phyloP scores from a whole-genome alignment of 2,329 filamentous ascomycete species.

The Penicillium carneum region DNA sequence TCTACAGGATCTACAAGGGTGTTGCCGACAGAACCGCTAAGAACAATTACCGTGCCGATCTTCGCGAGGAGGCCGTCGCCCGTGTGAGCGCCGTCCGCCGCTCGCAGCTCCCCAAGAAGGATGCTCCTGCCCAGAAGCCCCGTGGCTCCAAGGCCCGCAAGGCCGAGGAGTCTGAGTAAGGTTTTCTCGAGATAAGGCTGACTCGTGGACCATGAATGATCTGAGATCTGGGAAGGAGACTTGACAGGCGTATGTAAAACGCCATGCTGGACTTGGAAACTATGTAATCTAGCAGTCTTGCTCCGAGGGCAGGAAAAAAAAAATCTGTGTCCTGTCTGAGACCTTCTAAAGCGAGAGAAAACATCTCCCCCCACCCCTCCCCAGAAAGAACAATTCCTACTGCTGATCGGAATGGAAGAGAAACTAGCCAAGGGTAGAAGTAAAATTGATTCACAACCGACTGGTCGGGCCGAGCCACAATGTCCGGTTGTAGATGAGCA shows the following conservation, averaged over 20 bases:
- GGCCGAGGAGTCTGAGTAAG: constrained; percentile 59
- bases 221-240: constrained; percentile 10
- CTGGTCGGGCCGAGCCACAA: constrained; percentile 39
- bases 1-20: constrained; percentile 79
- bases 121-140: constrained; percentile 73
- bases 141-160: constrained; percentile 80
- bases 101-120: constrained; percentile 80
- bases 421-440: constrained; percentile 26
- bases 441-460: constrained; percentile 27
- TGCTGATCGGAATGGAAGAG: constrained; percentile 23
- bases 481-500: neutral
- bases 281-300: constrained; percentile 45
- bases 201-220: constrained; percentile 16
- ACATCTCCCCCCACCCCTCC: neutral
- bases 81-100: constrained; percentile 85
- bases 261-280: constrained; percentile 39
- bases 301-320: constrained; percentile 24
- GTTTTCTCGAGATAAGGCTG: constrained; percentile 14
- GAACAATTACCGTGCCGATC: constrained; percentile 82
- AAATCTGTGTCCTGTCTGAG: constrained; percentile 6
- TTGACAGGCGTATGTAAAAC: constrained; percentile 24
- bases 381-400: constrained; percentile 20
- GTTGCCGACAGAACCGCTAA: constrained; percentile 84
- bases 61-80: constrained; percentile 79
- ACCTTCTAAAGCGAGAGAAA: constrained; percentile 11